Evolutionary conservation across 2,329 filamentous ascomycete species (phyloP).

Genomic region (Bisporella sp.): DNA sequence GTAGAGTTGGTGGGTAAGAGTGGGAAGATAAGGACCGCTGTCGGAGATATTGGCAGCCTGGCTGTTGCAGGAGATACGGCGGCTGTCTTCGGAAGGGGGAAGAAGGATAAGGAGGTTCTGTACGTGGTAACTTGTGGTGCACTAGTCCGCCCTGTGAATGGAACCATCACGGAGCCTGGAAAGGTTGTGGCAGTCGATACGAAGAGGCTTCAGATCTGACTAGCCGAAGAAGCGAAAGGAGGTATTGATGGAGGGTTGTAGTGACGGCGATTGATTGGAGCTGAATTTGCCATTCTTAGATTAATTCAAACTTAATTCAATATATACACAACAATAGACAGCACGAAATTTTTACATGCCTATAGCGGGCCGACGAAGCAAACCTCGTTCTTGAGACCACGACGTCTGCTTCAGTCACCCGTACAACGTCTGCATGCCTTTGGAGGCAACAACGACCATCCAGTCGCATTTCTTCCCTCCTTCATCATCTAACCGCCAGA

Average conservation of each 20-base stretch:
- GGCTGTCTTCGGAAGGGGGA: constrained; percentile 12
- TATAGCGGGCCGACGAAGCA: no score
- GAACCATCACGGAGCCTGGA: constrained; percentile 11
- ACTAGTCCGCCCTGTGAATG: constrained; percentile 11
- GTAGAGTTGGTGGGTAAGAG: constrained; percentile 7
- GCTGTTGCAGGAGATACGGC: constrained; percentile 13
- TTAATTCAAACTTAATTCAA: no score
- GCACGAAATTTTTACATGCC: no score
- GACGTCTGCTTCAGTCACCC: not conserved
- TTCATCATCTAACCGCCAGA: constrained; percentile 6
- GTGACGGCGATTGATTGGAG: no score
- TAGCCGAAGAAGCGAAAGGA: no score
- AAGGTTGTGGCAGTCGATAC: constrained; percentile 15
- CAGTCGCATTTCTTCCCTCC: constrained; percentile 4
- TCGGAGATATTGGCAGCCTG: constrained; percentile 7
- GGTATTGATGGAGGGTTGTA: no score
- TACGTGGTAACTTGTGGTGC: constrained; percentile 15
- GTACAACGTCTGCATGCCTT: constrained; percentile 7
- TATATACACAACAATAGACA: no score
- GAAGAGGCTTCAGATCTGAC: not conserved
- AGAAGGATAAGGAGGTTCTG: constrained; percentile 9
- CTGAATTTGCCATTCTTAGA: no score
- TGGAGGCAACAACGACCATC: constrained; percentile 6
- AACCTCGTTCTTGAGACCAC: no score
- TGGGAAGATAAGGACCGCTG: constrained; percentile 2